These are phyloP conservation scores for Eimeria necatrix DNA, from an alignment of 169 alveolate genomes.

Conservation along the genomic window DNA sequence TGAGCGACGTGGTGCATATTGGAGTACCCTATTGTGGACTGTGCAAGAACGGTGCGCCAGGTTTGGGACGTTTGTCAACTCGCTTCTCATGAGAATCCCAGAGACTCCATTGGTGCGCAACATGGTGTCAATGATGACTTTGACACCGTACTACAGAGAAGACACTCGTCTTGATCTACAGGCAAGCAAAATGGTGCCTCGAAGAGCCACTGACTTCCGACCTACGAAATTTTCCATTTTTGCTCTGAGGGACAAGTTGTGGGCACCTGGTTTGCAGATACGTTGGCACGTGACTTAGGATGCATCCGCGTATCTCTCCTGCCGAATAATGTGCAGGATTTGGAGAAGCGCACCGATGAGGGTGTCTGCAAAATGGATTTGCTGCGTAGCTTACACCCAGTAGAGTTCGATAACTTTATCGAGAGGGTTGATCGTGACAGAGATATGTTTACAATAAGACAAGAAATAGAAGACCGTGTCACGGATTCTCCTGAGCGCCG, in stretches of 20 bases:
- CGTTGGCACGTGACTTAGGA: too few relatives aligned
- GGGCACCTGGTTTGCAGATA: too few relatives aligned
- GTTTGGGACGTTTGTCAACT: constrained; percentile 57
- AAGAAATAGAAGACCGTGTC: constrained; percentile 78
- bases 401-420: constrained; percentile 73
- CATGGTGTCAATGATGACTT: constrained; percentile 77
- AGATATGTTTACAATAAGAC: constrained; percentile 74
- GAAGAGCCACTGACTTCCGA: too few relatives aligned
- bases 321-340: constrained; percentile 8
- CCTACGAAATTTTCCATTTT: too few relatives aligned
- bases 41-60: background rate
- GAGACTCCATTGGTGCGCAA: constrained; percentile 73
- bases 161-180: constrained; percentile 76
- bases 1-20: too few relatives aligned
- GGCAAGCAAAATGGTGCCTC: background rate
- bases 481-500: constrained; percentile 77
- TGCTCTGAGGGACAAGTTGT: too few relatives aligned
- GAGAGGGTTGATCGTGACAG: constrained; percentile 80
- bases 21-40: background rate
- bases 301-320: too few relatives aligned
- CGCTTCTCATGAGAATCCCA: constrained; percentile 79
- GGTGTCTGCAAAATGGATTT: constrained; percentile 82
- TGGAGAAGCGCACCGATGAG: constrained; percentile 78
- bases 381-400: constrained; percentile 76
- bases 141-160: constrained; percentile 78